phyloP scores from a whole-genome alignment of 768 basidiomycete species.

The Amanita molliuscula region DNA sequence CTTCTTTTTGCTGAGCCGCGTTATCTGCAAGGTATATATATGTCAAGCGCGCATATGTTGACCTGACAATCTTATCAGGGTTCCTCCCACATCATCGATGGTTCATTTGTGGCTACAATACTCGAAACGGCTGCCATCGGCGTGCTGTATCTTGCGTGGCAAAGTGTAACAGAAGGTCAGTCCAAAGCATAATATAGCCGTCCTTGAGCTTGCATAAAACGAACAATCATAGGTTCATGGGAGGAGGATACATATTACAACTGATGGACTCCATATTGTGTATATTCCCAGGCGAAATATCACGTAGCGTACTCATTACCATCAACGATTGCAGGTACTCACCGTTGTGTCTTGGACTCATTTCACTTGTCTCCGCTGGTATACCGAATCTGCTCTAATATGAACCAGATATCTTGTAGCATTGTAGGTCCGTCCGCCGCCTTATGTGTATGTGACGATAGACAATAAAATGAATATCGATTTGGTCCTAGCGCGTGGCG shows the following conservation, averaged over 20 bases:
- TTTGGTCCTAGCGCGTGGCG: too few relatives aligned
- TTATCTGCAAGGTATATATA: conserved; percentile 52
- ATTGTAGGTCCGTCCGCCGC: background rate
- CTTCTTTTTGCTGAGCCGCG: conserved; percentile 70
- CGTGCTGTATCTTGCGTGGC: conserved; percentile 71
- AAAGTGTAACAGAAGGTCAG: conserved; percentile 81
- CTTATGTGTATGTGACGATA: background rate
- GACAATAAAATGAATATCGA: background rate
- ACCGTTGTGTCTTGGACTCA: background rate
- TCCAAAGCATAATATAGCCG: conserved; percentile 8
- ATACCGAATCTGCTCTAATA: background rate
- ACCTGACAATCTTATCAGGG: conserved; percentile 24
- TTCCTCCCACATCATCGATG: conserved; percentile 65
- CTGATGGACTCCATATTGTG: background rate
- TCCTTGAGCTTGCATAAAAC: background rate
- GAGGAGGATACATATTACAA: conserved; percentile 2
- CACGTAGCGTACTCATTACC: too few relatives aligned
- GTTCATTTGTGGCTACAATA: conserved; percentile 77
- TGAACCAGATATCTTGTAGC: background rate
- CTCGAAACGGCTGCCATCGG: conserved; percentile 70
- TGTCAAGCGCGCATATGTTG: too few relatives aligned
- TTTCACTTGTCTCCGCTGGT: background rate
- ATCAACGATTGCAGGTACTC: too few relatives aligned
- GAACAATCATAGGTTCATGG: background rate
- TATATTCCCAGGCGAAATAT: background rate